phyloP scores from a whole-genome alignment of 2,329 filamentous ascomycete genomes.

The Cytospora piceae region DNA sequence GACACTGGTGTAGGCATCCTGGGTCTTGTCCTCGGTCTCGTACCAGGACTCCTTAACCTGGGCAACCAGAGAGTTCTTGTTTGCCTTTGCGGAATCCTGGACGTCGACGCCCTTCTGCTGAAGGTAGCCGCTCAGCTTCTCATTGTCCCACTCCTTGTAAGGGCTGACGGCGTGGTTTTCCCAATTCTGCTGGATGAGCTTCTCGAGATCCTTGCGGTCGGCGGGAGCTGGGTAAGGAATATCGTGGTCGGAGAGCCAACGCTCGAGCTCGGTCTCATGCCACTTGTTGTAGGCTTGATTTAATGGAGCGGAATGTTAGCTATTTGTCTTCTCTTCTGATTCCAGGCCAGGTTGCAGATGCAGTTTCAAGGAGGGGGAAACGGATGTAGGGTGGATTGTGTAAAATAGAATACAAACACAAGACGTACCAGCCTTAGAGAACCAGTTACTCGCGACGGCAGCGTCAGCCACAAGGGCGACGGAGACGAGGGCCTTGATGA shows the following conservation, averaged over 20 bases:
- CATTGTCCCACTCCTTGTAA: slow-evolving; percentile 76
- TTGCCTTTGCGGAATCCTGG: slow-evolving; percentile 67
- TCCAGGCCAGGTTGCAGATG: neutral
- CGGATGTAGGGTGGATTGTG: neutral
- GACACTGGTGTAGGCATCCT: slow-evolving; percentile 70
- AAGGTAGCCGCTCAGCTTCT: slow-evolving; percentile 70
- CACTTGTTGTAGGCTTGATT: slow-evolving; percentile 91
- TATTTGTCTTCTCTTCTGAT: neutral
- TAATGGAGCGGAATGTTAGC: slow-evolving; percentile 34
- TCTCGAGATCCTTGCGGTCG: slow-evolving; percentile 93
- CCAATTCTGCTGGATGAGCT: slow-evolving; percentile 90
- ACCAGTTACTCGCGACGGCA: slow-evolving; percentile 76
- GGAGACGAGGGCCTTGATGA: slow-evolving; percentile 71
- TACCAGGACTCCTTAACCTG: slow-evolving; percentile 77
- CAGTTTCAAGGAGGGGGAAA: neutral
- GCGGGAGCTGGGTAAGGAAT: slow-evolving; percentile 88
- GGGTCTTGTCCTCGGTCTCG: slow-evolving; percentile 76
- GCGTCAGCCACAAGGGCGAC: slow-evolving; percentile 73
- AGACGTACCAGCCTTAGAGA: slow-evolving; percentile 78
- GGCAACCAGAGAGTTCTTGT: slow-evolving; percentile 68
- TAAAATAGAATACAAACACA: neutral
- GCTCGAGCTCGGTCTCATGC: slow-evolving; percentile 96
- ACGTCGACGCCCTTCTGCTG: slow-evolving; percentile 71
- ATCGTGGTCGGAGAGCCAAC: slow-evolving; percentile 92
- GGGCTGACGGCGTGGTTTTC: slow-evolving; percentile 73